These are phyloP conservation scores for Zea mays DNA, from an alignment of 176 grass and related monocot species.

Conservation along the genomic window Zm-B73-REFERENCE-NAM-5.0 NC_050104.1:9374501-9375000, in stretches of 20 bases:
- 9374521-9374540: background rate
- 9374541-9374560: background rate
- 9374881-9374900: too few species aligned
- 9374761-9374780: background rate
- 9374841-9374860: background rate
- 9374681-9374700: background rate
- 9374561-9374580: background rate
- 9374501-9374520: background rate
- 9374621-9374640: constrained; percentile 1
- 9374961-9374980: too few species aligned
- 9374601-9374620: background rate
- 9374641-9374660: background rate
- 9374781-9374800: constrained; percentile 31
- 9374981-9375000: too few species aligned
- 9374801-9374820: constrained; percentile 20
- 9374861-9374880: too few species aligned
- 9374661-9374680: constrained; percentile 4
- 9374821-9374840: background rate
- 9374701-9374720: constrained; percentile 13
- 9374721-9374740: constrained; percentile 32
- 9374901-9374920: too few species aligned
- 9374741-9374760: constrained; percentile 24
- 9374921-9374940: too few species aligned
- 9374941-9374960: too few species aligned
- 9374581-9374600: background rate